Evolutionary conservation across 1,139 yeast genomes (phyloP), one percentile per base, ranked within the genome.

Genomic region (Zygosaccharomyces pseudobailii): DNA sequence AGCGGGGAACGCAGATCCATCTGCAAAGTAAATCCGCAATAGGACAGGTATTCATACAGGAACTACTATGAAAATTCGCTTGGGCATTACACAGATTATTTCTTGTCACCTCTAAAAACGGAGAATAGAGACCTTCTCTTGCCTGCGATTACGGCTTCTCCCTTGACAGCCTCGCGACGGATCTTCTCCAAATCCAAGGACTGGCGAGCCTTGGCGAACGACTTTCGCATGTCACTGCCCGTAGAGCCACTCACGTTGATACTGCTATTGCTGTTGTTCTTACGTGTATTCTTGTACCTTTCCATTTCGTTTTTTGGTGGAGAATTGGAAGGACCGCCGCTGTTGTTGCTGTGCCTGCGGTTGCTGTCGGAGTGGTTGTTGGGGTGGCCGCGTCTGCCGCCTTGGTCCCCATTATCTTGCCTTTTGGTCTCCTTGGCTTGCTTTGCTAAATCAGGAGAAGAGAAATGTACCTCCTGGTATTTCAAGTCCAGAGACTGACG

Each of bases 151-250:
- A 52, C 55, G 5, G 56, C 50, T 9, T 47, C 43, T 24, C 40
- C 45, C 21, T 50, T 38, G 10, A 53, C 20, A 9, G 55, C 56
- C 34, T 61, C 65, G 35, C 58, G 56, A 41, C 61, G 56, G 6
- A 55, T 42, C 37, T 53, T 48, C 36, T 63, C 67, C 36, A 61
- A 43, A 40, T 63, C 67, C 6, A 62, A 45, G 4, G 66, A 62
- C 39, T 58, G 61, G 21, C 65, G 55, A 3, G 59, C 58, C 36
- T 52, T 52, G 17, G 58, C 53, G 38, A 59, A 52, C 1, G 63
- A 56, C 32, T 53, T 50, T 27, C 51, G 48, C 42, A 54, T 46
- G n/a, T 50, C 58, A n/a, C 48, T 45, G 13, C 48, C 34, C 21
- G 40, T 49, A 13, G 45, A 27, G 17, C 52, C 46, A 40, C 49